A percentile compares a stretch with the other conserved stretches of the same genome.
Conservation (phyloP, 2,329 filamentous ascomycete genomes). For the Diaporthe batatas region DNA sequence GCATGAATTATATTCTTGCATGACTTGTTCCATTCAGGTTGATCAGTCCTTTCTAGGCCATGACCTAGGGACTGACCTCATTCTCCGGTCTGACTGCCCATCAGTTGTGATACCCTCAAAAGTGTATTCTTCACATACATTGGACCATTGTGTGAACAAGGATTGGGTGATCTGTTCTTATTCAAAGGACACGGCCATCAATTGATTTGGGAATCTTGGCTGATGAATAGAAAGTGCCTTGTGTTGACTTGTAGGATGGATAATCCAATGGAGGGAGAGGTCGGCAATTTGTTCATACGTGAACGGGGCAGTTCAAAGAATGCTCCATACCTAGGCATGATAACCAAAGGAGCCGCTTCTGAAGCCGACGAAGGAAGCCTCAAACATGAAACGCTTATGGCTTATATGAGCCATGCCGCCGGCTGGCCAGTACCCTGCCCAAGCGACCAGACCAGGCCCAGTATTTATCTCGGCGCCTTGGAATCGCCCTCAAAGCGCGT, state of each 20-base stretch:
- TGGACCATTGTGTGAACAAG: background rate
- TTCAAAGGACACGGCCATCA: too few species aligned
- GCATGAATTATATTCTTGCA: background rate
- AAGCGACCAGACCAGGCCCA: background rate
- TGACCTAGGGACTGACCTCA: background rate
- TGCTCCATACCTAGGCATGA: too few species aligned
- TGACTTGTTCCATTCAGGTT: background rate
- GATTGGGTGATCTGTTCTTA: background rate
- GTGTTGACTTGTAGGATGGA: background rate
- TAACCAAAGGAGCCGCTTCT: background rate
- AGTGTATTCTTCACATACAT: background rate
- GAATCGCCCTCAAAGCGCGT: background rate
- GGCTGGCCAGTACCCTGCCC: conserved; percentile 10
- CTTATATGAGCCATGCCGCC: background rate
- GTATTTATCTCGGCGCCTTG: background rate
- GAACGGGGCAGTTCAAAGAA: background rate
- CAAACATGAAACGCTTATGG: conserved; percentile 17
- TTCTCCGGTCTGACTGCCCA: background rate
- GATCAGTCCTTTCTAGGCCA: background rate
- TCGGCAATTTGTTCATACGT: background rate
- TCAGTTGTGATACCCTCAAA: background rate
- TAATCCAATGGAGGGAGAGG: background rate
- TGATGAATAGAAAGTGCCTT: too few species aligned
- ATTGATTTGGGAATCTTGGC: too few species aligned
- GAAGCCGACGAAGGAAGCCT: background rate